Percentiles rank a stretch among this genome's conserved stretches.
Evolutionary conservation across 352 stramenopile species (phyloP).

Genomic region (Phytopythium montanum): DNA sequence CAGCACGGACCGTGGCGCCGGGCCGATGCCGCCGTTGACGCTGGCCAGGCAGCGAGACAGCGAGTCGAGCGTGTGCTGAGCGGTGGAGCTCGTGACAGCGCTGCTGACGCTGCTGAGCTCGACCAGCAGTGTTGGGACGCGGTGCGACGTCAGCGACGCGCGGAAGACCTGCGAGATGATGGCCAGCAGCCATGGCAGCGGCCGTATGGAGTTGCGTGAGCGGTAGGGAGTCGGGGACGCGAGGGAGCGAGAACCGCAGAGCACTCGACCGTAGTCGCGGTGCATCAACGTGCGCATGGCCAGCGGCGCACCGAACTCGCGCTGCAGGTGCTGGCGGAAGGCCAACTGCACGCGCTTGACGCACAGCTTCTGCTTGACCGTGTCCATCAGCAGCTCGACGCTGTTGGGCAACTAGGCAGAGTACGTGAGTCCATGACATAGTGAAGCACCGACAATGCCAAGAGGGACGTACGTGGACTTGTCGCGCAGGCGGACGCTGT

Average conservation of each 20-base stretch:
- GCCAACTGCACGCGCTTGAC: constrained; percentile 65
- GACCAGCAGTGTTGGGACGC: constrained; percentile 22
- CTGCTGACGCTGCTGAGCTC: constrained; percentile 52
- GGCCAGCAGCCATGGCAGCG: constrained; percentile 52
- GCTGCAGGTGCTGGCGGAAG: constrained; percentile 64
- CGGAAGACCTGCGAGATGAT: constrained; percentile 62
- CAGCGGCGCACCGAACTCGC: constrained; percentile 61
- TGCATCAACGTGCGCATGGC: constrained; percentile 76
- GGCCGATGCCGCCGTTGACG: constrained; percentile 59
- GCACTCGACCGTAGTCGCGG: constrained; percentile 33
- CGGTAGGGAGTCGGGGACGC: constrained; percentile 13
- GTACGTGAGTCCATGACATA: background rate
- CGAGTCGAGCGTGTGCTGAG: background rate
- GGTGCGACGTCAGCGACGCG: constrained; percentile 28
- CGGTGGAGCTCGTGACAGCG: constrained; percentile 6
- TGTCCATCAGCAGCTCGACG: constrained; percentile 62
- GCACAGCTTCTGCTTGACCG: constrained; percentile 65
- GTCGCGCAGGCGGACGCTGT: constrained; percentile 63
- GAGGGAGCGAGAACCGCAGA: background rate
- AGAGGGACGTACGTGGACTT: constrained; percentile 42
- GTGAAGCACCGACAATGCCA: background rate
- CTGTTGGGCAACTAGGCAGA: constrained; percentile 13
- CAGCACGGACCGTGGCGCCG: constrained; percentile 49
- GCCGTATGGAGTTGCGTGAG: constrained; percentile 31
- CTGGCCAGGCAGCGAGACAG: constrained; percentile 10